Conservation (phyloP, 495 filamentous ascomycete genomes). For the Penicillium riverlandense region DNA sequence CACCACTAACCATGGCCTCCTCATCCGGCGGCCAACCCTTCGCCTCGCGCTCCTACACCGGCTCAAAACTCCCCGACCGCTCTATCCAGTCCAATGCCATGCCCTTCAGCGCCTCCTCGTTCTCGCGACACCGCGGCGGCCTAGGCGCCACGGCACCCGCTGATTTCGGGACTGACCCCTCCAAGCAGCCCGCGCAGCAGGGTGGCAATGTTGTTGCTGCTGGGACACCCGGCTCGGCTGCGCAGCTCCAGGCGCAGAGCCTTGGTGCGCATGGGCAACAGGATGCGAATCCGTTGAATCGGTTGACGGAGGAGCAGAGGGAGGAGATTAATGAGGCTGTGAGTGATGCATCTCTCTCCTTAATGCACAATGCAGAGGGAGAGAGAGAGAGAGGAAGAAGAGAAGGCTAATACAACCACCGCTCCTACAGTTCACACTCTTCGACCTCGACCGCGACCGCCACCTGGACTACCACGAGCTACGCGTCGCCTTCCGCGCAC, state of each 20-base stretch:
- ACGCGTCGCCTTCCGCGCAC: conserved; percentile 92
- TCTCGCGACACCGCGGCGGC: conserved; percentile 28
- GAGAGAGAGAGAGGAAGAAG: not conserved
- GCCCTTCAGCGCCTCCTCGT: conserved; percentile 43
- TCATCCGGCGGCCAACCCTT: conserved; percentile 39
- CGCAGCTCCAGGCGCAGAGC: conserved; percentile 8
- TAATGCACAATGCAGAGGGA: not conserved
- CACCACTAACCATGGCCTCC: not conserved
- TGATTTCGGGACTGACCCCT: conserved; percentile 24
- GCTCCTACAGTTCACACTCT: conserved; percentile 72
- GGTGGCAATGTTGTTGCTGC: not conserved
- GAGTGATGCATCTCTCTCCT: conserved; percentile 23
- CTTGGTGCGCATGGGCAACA: conserved; percentile 7
- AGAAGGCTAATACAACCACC: not conserved
- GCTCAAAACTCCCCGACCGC: conserved; percentile 44
- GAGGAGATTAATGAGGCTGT: conserved; percentile 89
- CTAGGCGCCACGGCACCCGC: conserved; percentile 18
- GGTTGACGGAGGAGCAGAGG: conserved; percentile 74
- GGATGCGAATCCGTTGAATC: conserved; percentile 40
- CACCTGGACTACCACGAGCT: conserved; percentile 97
- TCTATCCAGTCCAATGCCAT: conserved; percentile 33
- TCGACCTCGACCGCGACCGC: conserved; percentile 93
- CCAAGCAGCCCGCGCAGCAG: conserved; percentile 22
- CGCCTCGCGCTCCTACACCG: conserved; percentile 40
- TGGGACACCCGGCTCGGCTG: conserved; percentile 14